Base-by-base conservation (phyloP, 2,329 filamentous ascomycete species). In the Xylaria sp. region DNA sequence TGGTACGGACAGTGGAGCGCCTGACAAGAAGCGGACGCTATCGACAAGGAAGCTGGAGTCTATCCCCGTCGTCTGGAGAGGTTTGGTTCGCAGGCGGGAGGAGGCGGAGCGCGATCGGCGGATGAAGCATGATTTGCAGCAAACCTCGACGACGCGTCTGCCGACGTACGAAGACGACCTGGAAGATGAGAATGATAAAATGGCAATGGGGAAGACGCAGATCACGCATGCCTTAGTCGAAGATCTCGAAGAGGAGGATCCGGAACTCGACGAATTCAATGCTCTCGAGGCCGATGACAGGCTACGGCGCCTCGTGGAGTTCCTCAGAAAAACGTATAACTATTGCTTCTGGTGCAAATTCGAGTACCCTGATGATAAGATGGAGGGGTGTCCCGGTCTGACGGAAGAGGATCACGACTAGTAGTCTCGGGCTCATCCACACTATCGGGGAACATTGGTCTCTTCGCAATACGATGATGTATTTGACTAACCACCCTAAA, bases 291-390 rank as follows among this genome's bases (percentile, higher is more conserved):
- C 87, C 1, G 79, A 79, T 1, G 90, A 96, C 69, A 85, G 87
- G 67, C 77, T 98, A 64, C 78, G 80, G 8, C 86, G 81, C 68
- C 75, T 96, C 13, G 83, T 97, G 9, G 74, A 78, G 17, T 88
- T 91, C 75, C 75, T 99, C 55, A 85, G 95, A 37, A 80, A 87
- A 49, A 84, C 85, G 71, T 86, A 92, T 71, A 77, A 82, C 44
- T 99, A 99, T 74, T 99, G 95, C 78, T 97, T 97, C 74, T 99
- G 93, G 91, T 99, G 95, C 78, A 98, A 97, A 75, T 90, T 85
- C 76, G 81, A 81, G 54, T 99, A 97, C 74, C 85, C 87, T 0
- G 87, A 92, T 71, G 80, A 79, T 35, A 77, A 80, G 35, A 88
- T 97, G 89, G 92, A 95, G 11, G 93, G 91, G 0, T 99, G 95